Base-by-base conservation (phyloP, 805 yeast genomes). In the Saturnispora zaruensis region DNA sequence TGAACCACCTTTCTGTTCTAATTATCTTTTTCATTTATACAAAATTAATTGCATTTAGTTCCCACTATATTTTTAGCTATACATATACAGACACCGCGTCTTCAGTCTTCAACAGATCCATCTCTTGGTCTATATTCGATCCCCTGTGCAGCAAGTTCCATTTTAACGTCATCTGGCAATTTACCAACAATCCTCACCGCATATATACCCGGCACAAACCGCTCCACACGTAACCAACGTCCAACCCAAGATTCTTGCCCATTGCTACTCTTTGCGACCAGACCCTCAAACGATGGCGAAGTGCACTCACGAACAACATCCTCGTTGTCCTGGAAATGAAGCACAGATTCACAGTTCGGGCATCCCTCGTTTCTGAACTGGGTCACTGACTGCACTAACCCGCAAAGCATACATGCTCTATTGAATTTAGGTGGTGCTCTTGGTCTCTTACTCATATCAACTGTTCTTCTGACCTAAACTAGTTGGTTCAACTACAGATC, bases 321-420 rank as follows among this genome's bases (percentile, higher is more conserved):
- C 47, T 89, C 95, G 60, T 93, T 96, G 52, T 82, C 82, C 21
- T 62, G 63, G 60, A 76, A 80, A 57, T 85, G 89, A 60, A 91
- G 75, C 26, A 91, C 79, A 48, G 90, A 81, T 61, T 88, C 98
- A 70, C 99, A 91, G 73, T 91, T 91, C 13, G 99, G 98, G 67
- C 99, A 91, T 6, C 98, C 98, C 18, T 79, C 79, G 51, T 81
- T 82, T 45, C 85, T 79, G 65, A 93, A 93, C 60, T 75, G 76
- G 51, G 73, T 77, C 57, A 84, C 77, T 5, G 96, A 80, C 61
- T 87, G 95, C 49, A 91, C 87, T 49, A 91, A 76, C 4, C 97
- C 98, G 68, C 99, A 91, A 51, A 93, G 77, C 96, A 91, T 87
- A 62, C 99, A 91, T 6, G 98, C 98, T 73, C 99, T 80, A 55